phyloP scores from a whole-genome alignment of 148 eudicot species.

The Camellia sinensis region DNA sequence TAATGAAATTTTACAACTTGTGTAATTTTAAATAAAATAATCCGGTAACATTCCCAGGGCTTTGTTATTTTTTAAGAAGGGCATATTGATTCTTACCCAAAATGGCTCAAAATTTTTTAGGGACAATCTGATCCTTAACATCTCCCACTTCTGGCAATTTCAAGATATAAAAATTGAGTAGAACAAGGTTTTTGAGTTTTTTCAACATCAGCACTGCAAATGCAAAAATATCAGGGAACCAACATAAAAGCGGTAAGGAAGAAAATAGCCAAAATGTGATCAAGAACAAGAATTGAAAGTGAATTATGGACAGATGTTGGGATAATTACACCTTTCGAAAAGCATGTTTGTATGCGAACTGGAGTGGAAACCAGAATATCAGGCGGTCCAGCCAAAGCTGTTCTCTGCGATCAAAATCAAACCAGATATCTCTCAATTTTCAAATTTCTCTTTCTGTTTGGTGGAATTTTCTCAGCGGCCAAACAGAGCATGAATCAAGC shows the following conservation, averaged over 20 bases:
- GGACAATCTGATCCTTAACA: constrained; percentile 71
- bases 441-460: too few species aligned
- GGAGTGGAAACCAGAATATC: constrained; percentile 87
- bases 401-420: constrained; percentile 3
- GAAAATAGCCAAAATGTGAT: constrained; percentile 24
- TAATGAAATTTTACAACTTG: background rate
- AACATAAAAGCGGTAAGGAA: background rate
- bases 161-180: constrained; percentile 81
- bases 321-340: constrained; percentile 52
- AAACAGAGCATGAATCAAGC: constrained; percentile 60
- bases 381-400: constrained; percentile 59
- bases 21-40: background rate
- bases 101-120: constrained; percentile 81
- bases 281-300: constrained; percentile 80
- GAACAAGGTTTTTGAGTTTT: constrained; percentile 72
- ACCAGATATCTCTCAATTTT: background rate
- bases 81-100: constrained; percentile 50
- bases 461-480: background rate
- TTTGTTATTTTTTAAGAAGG: background rate
- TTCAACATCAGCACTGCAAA: constrained; percentile 85
- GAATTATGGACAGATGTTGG: constrained; percentile 73
- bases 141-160: constrained; percentile 82
- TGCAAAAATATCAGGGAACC: background rate
- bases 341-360: constrained; percentile 68
- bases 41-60: background rate